Evolutionary conservation across 2,329 filamentous ascomycete genomes (phyloP).

Genomic region (Meredithiella fracta): DNA sequence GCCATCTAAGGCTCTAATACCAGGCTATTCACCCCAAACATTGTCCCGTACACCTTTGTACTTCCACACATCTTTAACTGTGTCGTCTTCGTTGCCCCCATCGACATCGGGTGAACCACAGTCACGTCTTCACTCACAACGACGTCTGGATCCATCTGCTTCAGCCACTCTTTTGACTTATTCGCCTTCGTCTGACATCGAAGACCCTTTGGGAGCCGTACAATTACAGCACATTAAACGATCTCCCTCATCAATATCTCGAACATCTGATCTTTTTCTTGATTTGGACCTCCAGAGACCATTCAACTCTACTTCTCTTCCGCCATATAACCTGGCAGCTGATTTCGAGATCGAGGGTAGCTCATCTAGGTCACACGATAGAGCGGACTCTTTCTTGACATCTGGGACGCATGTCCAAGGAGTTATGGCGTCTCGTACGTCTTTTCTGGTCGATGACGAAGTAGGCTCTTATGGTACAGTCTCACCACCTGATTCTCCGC

Average conservation of each 20-base stretch:
- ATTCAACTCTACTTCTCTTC: not conserved
- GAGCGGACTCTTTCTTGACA: not conserved
- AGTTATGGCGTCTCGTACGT: conserved; percentile 10
- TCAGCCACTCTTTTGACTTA: not conserved
- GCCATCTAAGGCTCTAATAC: not conserved
- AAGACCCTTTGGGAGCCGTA: not conserved
- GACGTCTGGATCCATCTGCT: not conserved
- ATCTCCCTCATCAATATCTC: not conserved
- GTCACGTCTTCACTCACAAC: not conserved
- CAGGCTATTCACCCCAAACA: not conserved
- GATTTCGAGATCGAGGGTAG: not conserved
- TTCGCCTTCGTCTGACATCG: not conserved
- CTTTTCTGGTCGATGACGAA: conserved; percentile 10
- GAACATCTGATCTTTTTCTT: conserved; percentile 2
- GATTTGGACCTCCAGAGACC: not conserved
- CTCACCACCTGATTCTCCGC: conserved; percentile 10
- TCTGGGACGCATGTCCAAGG: not conserved
- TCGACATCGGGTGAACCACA: not conserved
- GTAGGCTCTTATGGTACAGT: conserved; percentile 10
- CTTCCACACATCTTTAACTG: not conserved
- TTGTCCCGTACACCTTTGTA: not conserved
- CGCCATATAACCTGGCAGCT: not conserved
- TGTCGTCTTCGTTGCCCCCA: not conserved
- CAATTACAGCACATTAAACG: conserved; percentile 3
- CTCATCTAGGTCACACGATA: not conserved